Percentiles rank a stretch among this genome's conserved stretches.
These are phyloP conservation scores for Ceratocystis cacaofunesta DNA, from an alignment of 2,329 filamentous ascomycete genomes.

Conservation along the genomic window DNA sequence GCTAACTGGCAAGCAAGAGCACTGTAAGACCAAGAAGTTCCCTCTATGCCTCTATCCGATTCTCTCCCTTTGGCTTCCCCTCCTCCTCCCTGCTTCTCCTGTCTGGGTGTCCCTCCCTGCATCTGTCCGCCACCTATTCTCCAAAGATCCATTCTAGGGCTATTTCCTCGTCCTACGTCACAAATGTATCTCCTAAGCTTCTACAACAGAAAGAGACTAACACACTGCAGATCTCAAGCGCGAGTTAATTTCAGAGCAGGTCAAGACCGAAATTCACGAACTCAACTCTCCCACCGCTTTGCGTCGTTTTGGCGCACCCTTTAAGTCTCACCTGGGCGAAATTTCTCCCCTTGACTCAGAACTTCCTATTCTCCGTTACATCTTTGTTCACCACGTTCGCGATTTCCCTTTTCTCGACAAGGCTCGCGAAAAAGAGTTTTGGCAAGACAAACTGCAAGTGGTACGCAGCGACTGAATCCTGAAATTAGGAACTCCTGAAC, in stretches of 20 bases:
- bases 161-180: not conserved
- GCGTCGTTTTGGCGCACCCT: slow-evolving; percentile 87
- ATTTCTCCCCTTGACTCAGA: slow-evolving; percentile 88
- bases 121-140: not conserved
- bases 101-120: not conserved
- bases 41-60: too few species aligned
- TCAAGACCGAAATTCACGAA: slow-evolving; percentile 77
- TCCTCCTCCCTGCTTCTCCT: not conserved
- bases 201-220: not conserved
- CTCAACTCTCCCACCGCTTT: slow-evolving; percentile 90
- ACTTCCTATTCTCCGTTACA: slow-evolving; percentile 82
- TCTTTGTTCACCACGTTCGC: slow-evolving; percentile 94
- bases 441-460: slow-evolving; percentile 94
- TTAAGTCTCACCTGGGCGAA: slow-evolving; percentile 82
- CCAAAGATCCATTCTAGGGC: not conserved
- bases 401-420: slow-evolving; percentile 97
- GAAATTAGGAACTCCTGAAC: not conserved
- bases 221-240: slow-evolving; percentile 66
- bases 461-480: slow-evolving; percentile 36
- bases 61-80: not conserved
- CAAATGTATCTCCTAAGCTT: not conserved
- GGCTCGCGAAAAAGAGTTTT: slow-evolving; percentile 96
- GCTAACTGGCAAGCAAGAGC: slow-evolving; percentile 92
- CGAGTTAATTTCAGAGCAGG: slow-evolving; percentile 82
- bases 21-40: slow-evolving; percentile 47